These are phyloP conservation scores for Chaetomium fimeti DNA, from an alignment of 495 filamentous ascomycete genomes.

Conservation along the genomic window DNA sequence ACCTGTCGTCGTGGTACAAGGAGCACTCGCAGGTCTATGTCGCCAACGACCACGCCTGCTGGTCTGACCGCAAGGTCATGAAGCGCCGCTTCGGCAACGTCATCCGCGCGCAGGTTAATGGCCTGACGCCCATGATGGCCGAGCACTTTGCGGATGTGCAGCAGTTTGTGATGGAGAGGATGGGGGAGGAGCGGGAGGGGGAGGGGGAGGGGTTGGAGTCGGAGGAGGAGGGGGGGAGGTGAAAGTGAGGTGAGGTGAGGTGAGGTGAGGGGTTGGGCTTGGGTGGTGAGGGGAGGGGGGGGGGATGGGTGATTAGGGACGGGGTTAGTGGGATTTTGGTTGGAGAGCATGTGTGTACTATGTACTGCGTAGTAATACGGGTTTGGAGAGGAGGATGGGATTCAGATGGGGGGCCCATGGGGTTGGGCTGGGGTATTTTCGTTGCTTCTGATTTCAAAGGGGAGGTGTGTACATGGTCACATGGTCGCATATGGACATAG, in stretches of 20 bases:
- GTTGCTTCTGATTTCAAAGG: too few relatives aligned
- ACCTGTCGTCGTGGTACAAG: constrained; percentile 70
- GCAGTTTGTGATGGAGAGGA: constrained; percentile 53
- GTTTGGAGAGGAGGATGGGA: too few relatives aligned
- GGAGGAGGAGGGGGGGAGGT: constrained; percentile 29
- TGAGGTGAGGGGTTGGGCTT: neutral
- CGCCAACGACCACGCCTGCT: constrained; percentile 65
- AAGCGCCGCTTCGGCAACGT: constrained; percentile 67
- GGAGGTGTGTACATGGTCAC: too few relatives aligned
- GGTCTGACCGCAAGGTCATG: constrained; percentile 62
- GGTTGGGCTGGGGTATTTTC: too few relatives aligned
- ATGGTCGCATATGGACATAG: constrained; percentile 1
- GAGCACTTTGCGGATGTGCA: constrained; percentile 57
- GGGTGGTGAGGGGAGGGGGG: neutral
- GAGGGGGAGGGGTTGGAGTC: constrained; percentile 39
- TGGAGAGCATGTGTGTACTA: too few relatives aligned
- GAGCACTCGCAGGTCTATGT: constrained; percentile 74
- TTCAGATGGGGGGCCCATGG: too few relatives aligned
- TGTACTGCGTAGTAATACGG: too few relatives aligned
- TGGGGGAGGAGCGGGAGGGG: constrained; percentile 22
- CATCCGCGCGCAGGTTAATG: constrained; percentile 50
- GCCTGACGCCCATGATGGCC: constrained; percentile 64
- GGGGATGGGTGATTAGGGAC: neutral
- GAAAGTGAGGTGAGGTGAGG: neutral
- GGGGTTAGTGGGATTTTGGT: too few relatives aligned